A percentile compares a stretch with the other conserved stretches of the same genome.
Evolutionary conservation across 1,284 basidiomycete genomes (phyloP).

Genomic region (Anthracocystis panici-leucophaei): DNA sequence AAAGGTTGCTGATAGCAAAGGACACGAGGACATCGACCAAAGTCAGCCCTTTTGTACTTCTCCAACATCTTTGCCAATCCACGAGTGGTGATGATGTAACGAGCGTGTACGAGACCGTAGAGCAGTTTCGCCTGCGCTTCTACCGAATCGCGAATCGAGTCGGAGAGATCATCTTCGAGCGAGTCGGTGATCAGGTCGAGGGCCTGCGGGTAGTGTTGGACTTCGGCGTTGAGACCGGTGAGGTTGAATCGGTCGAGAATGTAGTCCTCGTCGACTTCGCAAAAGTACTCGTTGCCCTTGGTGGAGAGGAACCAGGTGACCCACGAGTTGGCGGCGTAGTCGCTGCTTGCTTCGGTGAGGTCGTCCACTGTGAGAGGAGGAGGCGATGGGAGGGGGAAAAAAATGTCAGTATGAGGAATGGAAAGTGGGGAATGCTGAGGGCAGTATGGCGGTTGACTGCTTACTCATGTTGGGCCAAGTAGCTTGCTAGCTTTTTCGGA

Average conservation of each 20-base stretch:
- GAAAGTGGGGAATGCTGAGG: not conserved
- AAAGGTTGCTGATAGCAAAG: constrained; percentile 67
- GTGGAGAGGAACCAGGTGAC: constrained; percentile 98
- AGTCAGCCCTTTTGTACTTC: constrained; percentile 69
- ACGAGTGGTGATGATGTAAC: constrained; percentile 67
- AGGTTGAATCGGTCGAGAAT: constrained; percentile 98
- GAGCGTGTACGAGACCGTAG: constrained; percentile 68
- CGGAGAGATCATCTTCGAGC: constrained; percentile 65
- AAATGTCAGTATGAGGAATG: not conserved
- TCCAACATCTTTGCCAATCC: constrained; percentile 69
- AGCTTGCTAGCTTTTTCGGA: not conserved
- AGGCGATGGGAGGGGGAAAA: not conserved
- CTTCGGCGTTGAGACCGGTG: constrained; percentile 95
- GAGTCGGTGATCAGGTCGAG: constrained; percentile 87
- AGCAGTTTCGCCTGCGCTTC: constrained; percentile 67
- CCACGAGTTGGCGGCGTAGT: constrained; percentile 85
- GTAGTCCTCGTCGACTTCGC: constrained; percentile 99
- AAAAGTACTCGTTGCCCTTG: constrained; percentile 91
- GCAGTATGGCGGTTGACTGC: not conserved
- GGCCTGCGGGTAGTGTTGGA: constrained; percentile 92
- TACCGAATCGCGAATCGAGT: constrained; percentile 62
- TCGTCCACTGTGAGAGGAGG: constrained; percentile 77
- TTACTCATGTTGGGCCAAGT: constrained; percentile 3
- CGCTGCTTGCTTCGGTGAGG: constrained; percentile 84
- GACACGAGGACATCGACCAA: constrained; percentile 67